phyloP scores from a whole-genome alignment of 192 early-diverging fungal species.

The Chytriomyces sp. region DNA sequence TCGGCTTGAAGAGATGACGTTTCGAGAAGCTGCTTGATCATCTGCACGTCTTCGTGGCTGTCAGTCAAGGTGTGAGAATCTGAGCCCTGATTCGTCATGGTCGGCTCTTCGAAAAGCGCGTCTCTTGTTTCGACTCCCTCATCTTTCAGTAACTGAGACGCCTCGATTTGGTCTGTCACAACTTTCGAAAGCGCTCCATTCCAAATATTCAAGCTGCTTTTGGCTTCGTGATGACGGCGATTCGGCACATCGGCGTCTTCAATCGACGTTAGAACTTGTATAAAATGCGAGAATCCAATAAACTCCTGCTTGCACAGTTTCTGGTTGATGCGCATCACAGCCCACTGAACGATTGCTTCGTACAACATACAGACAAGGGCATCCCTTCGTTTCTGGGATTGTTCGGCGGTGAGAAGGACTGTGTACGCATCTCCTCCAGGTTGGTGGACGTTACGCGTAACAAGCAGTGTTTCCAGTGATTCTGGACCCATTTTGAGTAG shows the following conservation, averaged over 20 bases:
- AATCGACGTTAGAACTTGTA: not conserved
- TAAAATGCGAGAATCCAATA: slow-evolving; percentile 2
- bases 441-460: not conserved
- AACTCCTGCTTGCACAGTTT: slow-evolving; percentile 37
- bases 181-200: not conserved
- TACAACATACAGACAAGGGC: slow-evolving; percentile 76
- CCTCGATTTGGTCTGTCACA: not conserved
- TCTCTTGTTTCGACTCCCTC: not conserved
- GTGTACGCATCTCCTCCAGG: slow-evolving; percentile 55
- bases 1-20: not conserved
- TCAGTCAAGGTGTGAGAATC: no score
- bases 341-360: slow-evolving; percentile 71
- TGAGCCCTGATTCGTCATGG: no score
- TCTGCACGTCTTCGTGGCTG: not conserved
- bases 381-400: slow-evolving; percentile 78
- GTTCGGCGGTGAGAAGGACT: slow-evolving; percentile 76
- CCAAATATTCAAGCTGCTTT: not conserved
- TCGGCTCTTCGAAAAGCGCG: no score
- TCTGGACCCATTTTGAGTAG: not conserved
- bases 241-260: not conserved
- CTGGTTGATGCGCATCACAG: slow-evolving; percentile 82
- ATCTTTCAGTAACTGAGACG: not conserved
- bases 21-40: not conserved
- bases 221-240: not conserved
- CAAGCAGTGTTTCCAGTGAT: not conserved